Evolutionary conservation across 1,284 basidiomycete species (phyloP).

Genomic region (Athelia sp.): DNA sequence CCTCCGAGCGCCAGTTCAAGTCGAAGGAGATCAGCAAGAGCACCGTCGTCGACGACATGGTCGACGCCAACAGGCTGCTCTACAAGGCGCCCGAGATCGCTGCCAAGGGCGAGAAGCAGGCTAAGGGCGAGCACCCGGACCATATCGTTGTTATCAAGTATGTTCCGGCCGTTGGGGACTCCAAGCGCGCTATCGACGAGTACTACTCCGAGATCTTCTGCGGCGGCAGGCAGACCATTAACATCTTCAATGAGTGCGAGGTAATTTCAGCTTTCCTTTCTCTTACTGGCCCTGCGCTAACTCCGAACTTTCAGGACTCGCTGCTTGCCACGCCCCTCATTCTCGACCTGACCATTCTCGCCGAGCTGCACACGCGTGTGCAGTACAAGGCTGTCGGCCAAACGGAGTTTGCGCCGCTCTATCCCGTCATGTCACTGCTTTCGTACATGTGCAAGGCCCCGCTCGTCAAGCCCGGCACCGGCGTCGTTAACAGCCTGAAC

Average conservation of each 20-base stretch:
- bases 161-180: slow-evolving; percentile 92
- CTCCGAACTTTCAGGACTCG: slow-evolving; percentile 63
- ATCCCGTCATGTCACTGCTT: slow-evolving; percentile 85
- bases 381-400: slow-evolving; percentile 62
- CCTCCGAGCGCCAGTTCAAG: slow-evolving; percentile 92
- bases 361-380: slow-evolving; percentile 93
- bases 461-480: slow-evolving; percentile 93
- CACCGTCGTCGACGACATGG: slow-evolving; percentile 97
- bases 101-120: slow-evolving; percentile 58
- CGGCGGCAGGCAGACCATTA: slow-evolving; percentile 78
- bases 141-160: slow-evolving; percentile 97
- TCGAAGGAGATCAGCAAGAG: slow-evolving; percentile 98
- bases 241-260: slow-evolving; percentile 97
- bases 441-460: slow-evolving; percentile 98
- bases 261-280: slow-evolving; percentile 26
- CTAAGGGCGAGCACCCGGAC: slow-evolving; percentile 92
- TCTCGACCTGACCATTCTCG: slow-evolving; percentile 89
- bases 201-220: slow-evolving; percentile 95
- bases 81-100: slow-evolving; percentile 75
- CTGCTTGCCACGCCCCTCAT: slow-evolving; percentile 95
- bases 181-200: slow-evolving; percentile 97
- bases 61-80: slow-evolving; percentile 83
- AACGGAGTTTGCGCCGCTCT: slow-evolving; percentile 73
- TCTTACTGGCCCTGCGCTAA: slow-evolving; percentile 1
- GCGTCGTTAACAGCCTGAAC: slow-evolving; percentile 93